A percentile compares a stretch with the other conserved stretches of the same genome.
Conservation (phyloP, 2,329 filamentous ascomycete genomes). For the Lasiodiplodia gonubiensis region DNA sequence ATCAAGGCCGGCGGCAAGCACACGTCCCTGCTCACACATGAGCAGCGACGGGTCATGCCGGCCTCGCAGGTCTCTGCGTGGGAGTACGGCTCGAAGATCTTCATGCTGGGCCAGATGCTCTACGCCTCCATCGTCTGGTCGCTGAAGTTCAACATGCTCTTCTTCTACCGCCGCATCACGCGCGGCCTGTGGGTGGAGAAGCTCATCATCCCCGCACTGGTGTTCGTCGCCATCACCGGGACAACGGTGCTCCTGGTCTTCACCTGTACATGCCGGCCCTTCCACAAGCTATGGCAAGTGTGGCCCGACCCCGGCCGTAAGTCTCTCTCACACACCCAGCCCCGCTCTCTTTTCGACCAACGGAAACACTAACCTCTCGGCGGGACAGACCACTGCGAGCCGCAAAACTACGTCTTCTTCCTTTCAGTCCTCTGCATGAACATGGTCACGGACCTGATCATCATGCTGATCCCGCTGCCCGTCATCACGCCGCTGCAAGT, state of each 20-base stretch:
- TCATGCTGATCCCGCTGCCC: conserved; percentile 46
- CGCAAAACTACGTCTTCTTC: conserved; percentile 42
- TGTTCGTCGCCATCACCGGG: conserved; percentile 37
- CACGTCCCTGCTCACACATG: conserved; percentile 40
- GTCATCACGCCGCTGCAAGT: conserved; percentile 40
- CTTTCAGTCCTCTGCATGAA: conserved; percentile 44
- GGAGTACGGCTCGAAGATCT: conserved; percentile 2
- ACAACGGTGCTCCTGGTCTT: conserved; percentile 36
- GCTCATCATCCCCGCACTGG: conserved; percentile 45
- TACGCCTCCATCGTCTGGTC: conserved; percentile 49
- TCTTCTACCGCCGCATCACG: conserved; percentile 48
- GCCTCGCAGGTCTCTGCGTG: background rate
- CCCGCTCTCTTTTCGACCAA: background rate
- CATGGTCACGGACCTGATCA: conserved; percentile 43
- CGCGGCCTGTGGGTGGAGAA: conserved; percentile 44
- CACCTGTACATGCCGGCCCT: conserved; percentile 41
- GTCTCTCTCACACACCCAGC: conserved; percentile 25
- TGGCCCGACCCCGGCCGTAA: conserved; percentile 47
- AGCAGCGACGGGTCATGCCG: conserved; percentile 36
- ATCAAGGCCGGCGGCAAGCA: conserved; percentile 38
- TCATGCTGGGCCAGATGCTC: conserved; percentile 9
- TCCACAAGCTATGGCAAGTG: conserved; percentile 45
- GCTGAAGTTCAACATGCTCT: conserved; percentile 52
- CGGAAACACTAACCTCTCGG: background rate
- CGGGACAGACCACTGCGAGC: conserved; percentile 37